These are phyloP conservation scores for Claviceps digitariae DNA, from an alignment of 2,329 filamentous ascomycete species.

Conservation along the genomic window DNA sequence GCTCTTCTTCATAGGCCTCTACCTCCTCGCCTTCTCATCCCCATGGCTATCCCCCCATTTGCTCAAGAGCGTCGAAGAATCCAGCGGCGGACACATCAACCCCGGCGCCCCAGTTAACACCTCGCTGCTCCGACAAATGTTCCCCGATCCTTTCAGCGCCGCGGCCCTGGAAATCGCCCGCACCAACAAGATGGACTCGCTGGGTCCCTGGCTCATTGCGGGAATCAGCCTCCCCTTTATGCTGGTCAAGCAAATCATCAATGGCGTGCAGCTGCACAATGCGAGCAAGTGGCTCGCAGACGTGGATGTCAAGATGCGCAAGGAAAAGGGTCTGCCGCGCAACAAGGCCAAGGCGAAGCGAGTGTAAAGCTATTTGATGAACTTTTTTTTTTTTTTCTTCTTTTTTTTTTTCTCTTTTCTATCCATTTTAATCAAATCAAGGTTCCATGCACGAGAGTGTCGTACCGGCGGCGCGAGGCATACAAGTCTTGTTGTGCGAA, in stretches of 20 bases:
- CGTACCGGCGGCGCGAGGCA: too few relatives aligned
- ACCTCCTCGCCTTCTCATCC: slow-evolving; percentile 92
- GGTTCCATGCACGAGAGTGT: too few relatives aligned
- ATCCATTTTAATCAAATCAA: too few relatives aligned
- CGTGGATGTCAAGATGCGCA: slow-evolving; percentile 62
- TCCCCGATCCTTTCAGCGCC: slow-evolving; percentile 81
- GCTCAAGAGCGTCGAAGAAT: slow-evolving; percentile 45
- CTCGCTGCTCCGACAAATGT: slow-evolving; percentile 58
- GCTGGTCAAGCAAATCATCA: slow-evolving; percentile 85
- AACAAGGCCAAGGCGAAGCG: slow-evolving; percentile 27
- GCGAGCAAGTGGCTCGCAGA: slow-evolving; percentile 86
- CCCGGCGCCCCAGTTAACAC: slow-evolving; percentile 58
- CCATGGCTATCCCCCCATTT: slow-evolving; percentile 80
- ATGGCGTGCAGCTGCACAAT: slow-evolving; percentile 86
- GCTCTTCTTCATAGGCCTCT: slow-evolving; percentile 94
- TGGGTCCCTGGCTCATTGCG: slow-evolving; percentile 56
- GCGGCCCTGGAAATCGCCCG: slow-evolving; percentile 84
- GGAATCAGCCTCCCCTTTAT: slow-evolving; percentile 75
- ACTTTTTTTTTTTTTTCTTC: background rate
- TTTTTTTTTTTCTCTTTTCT: background rate
- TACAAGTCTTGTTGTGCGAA: too few relatives aligned
- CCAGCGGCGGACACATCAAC: slow-evolving; percentile 38
- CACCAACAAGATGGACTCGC: slow-evolving; percentile 82
- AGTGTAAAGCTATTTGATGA: slow-evolving; percentile 11
- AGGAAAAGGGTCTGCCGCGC: slow-evolving; percentile 36